Conservation (phyloP, 2,329 filamentous ascomycete genomes). For the Phaeomoniella chlamydospora region DNA sequence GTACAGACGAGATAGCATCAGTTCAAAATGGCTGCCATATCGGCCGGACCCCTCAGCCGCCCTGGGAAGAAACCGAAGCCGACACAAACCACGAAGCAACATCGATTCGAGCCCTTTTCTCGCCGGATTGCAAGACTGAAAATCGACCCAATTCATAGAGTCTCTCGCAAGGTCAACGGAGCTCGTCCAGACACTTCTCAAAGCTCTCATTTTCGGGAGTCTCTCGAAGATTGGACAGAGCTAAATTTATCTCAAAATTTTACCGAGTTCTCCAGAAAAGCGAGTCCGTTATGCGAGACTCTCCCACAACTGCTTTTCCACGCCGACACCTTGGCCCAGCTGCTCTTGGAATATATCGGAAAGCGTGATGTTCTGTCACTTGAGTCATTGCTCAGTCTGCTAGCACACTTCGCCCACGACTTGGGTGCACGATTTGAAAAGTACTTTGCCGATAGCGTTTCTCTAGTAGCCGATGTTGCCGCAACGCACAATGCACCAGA, state of each 20-base stretch:
- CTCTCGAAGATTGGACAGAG: slow-evolving; percentile 78
- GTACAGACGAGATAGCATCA: background rate
- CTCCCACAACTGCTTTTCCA: slow-evolving; percentile 86
- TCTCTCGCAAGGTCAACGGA: slow-evolving; percentile 66
- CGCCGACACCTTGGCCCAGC: slow-evolving; percentile 67
- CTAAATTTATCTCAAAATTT: slow-evolving; percentile 80
- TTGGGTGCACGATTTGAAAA: slow-evolving; percentile 76
- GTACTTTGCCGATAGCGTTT: slow-evolving; percentile 64
- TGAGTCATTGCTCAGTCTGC: slow-evolving; percentile 74
- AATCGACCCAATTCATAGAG: slow-evolving; percentile 82
- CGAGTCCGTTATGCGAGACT: slow-evolving; percentile 69
- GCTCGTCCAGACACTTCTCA: slow-evolving; percentile 55
- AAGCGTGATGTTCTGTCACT: slow-evolving; percentile 64
- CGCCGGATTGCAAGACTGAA: slow-evolving; percentile 82
- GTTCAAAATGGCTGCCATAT: slow-evolving; percentile 32
- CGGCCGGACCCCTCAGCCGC: slow-evolving; percentile 54
- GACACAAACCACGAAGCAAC: slow-evolving; percentile 65
- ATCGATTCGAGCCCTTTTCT: slow-evolving; percentile 84
- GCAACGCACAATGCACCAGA: slow-evolving; percentile 64
- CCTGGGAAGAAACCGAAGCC: slow-evolving; percentile 48
- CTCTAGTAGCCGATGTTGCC: slow-evolving; percentile 63
- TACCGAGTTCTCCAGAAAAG: slow-evolving; percentile 59
- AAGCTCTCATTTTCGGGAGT: slow-evolving; percentile 67
- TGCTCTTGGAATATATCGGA: slow-evolving; percentile 62
- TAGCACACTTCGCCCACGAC: slow-evolving; percentile 91